Evolutionary conservation across 2,329 filamentous ascomycete species (phyloP).

Genomic region (Huntiella moniliformis): DNA sequence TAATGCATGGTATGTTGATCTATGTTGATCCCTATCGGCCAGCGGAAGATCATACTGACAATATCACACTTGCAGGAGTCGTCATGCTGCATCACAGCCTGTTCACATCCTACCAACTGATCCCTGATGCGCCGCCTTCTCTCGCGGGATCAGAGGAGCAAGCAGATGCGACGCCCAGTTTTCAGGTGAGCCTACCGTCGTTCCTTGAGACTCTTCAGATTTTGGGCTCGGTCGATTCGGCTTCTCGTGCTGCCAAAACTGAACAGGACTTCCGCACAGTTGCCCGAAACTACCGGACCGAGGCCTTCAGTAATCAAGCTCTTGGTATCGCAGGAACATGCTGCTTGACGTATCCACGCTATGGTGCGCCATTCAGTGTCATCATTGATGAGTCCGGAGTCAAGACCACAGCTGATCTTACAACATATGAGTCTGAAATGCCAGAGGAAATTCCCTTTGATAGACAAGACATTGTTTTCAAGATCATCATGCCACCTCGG

Average conservation of each 20-base stretch:
- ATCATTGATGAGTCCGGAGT: slow-evolving; percentile 73
- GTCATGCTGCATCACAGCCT: slow-evolving; percentile 76
- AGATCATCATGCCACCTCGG: slow-evolving; percentile 78
- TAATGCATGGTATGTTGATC: slow-evolving; percentile 61
- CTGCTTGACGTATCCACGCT: slow-evolving; percentile 55
- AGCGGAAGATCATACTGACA: neutral
- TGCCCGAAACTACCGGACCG: slow-evolving; percentile 41
- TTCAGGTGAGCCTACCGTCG: slow-evolving; percentile 72
- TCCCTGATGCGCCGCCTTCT: slow-evolving; percentile 24
- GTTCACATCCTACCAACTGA: slow-evolving; percentile 70
- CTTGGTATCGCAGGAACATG: slow-evolving; percentile 75
- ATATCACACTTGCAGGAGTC: slow-evolving; percentile 17
- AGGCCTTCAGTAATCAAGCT: slow-evolving; percentile 67
- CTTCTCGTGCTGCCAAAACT: slow-evolving; percentile 35
- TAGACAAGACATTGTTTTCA: slow-evolving; percentile 61
- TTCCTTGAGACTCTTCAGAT: slow-evolving; percentile 91
- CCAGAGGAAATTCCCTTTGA: slow-evolving; percentile 77
- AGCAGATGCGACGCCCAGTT: slow-evolving; percentile 35
- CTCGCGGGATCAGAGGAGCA: neutral
- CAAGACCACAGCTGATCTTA: slow-evolving; percentile 74
- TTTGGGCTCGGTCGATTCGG: slow-evolving; percentile 64
- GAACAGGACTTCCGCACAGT: slow-evolving; percentile 45
- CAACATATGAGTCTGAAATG: slow-evolving; percentile 63
- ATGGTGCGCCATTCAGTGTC: slow-evolving; percentile 65
- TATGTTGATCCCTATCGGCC: neutral